phyloP scores from a whole-genome alignment of 495 filamentous ascomycete species.

The Penicillium waksmanii region DNA sequence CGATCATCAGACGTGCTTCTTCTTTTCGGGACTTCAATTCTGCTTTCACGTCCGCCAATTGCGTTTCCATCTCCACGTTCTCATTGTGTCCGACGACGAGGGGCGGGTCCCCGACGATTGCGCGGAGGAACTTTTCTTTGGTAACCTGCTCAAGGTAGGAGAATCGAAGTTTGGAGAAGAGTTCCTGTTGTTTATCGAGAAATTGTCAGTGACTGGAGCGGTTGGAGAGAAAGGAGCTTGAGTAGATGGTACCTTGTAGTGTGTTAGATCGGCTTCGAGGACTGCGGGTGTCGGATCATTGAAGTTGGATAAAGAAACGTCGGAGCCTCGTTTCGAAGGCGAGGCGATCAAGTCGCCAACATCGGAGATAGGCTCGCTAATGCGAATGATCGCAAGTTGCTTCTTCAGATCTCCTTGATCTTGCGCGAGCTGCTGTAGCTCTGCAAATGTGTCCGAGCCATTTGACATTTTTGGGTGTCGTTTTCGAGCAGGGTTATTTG shows the following conservation, averaged over 20 bases:
- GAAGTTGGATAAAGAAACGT: slow-evolving; percentile 62
- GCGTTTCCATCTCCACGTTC: slow-evolving; percentile 77
- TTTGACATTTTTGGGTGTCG: slow-evolving; percentile 29
- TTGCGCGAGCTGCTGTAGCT: slow-evolving; percentile 46
- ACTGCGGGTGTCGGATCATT: slow-evolving; percentile 73
- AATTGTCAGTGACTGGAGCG: not conserved
- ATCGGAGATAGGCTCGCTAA: slow-evolving; percentile 73
- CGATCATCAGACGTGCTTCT: slow-evolving; percentile 73
- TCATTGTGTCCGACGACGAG: slow-evolving; percentile 80
- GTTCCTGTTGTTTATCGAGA: slow-evolving; percentile 57
- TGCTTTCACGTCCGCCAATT: slow-evolving; percentile 72
- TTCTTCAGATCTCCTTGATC: slow-evolving; percentile 51
- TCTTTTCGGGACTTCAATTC: slow-evolving; percentile 76
- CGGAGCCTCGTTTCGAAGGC: slow-evolving; percentile 64
- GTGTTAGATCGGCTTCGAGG: slow-evolving; percentile 81
- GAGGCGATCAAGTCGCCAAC: slow-evolving; percentile 31
- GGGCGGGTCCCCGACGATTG: slow-evolving; percentile 89
- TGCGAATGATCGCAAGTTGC: slow-evolving; percentile 70
- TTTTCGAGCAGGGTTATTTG: not conserved
- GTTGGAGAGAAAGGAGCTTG: not conserved
- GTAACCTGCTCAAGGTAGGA: slow-evolving; percentile 81
- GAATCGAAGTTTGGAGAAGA: slow-evolving; percentile 95
- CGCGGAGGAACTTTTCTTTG: slow-evolving; percentile 93
- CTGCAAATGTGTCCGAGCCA: slow-evolving; percentile 37
- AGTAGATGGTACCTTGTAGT: slow-evolving; percentile 66